phyloP scores from a whole-genome alignment of 495 filamentous ascomycete genomes.

The Oleoguttula mirabilis region DNA sequence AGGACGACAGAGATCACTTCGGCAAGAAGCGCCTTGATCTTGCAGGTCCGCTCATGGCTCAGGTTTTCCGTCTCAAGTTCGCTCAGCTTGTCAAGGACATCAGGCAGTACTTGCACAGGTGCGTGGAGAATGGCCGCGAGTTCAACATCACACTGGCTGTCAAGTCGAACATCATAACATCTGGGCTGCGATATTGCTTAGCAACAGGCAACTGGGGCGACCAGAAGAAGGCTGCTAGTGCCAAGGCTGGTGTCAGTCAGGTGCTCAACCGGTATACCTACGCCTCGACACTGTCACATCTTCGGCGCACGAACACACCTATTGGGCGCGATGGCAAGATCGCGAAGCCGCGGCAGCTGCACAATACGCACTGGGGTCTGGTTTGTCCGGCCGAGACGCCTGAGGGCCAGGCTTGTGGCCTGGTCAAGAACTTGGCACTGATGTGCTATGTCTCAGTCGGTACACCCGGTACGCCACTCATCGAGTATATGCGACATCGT shows the following conservation, averaged over 20 bases:
- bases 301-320: constrained; percentile 92
- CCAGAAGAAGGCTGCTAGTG: constrained; percentile 90
- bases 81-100: constrained; percentile 80
- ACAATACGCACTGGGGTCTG: constrained; percentile 97
- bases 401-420: constrained; percentile 94
- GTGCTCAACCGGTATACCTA: constrained; percentile 97
- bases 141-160: constrained; percentile 83
- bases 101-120: constrained; percentile 76
- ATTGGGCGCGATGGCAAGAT: constrained; percentile 97
- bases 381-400: constrained; percentile 97
- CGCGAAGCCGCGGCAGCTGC: constrained; percentile 91
- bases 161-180: constrained; percentile 80
- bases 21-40: constrained; percentile 97
- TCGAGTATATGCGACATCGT: constrained; percentile 86
- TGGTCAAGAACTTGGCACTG: constrained; percentile 94
- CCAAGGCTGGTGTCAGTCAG: constrained; percentile 94
- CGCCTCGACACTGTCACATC: constrained; percentile 88
- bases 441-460: constrained; percentile 98
- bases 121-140: constrained; percentile 74
- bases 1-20: constrained; percentile 96
- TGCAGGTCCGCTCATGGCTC: constrained; percentile 84
- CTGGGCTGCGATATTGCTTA: constrained; percentile 88
- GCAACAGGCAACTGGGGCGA: constrained; percentile 99
- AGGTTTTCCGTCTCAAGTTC: constrained; percentile 80
- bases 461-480: constrained; percentile 73